Conservation (phyloP, 2,329 filamentous ascomycete species). For the Epichloe festucae region DNA sequence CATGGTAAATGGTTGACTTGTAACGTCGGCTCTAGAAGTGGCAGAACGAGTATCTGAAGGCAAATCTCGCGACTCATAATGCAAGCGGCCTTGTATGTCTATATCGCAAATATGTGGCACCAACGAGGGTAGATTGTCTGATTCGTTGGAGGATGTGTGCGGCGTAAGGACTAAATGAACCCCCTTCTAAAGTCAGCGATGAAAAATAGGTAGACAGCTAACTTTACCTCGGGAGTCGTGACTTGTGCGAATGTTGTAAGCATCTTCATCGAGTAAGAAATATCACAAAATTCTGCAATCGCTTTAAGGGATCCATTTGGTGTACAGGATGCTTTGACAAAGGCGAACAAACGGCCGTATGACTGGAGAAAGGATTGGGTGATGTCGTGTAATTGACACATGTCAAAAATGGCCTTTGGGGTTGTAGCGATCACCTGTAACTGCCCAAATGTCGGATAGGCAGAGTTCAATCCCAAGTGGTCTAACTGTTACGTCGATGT, state of each 20-base stretch:
- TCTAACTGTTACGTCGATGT: neutral
- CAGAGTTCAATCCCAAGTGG: neutral
- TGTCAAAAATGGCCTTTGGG: slow-evolving; percentile 9
- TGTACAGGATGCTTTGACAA: slow-evolving; percentile 28
- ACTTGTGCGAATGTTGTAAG: slow-evolving; percentile 21
- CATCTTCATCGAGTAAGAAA: slow-evolving; percentile 28
- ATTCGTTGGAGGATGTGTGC: slow-evolving; percentile 3
- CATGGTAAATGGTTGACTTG: slow-evolving; percentile 16
- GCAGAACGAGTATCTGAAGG: slow-evolving; percentile 4
- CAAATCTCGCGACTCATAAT: slow-evolving; percentile 5
- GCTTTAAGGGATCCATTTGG: slow-evolving; percentile 32
- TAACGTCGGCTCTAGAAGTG: slow-evolving; percentile 8
- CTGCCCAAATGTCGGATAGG: slow-evolving; percentile 13
- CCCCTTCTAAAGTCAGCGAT: slow-evolving; percentile 9
- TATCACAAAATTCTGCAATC: slow-evolving; percentile 40
- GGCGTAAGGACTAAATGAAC: slow-evolving; percentile 14
- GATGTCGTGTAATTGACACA: slow-evolving; percentile 23
- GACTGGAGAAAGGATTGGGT: slow-evolving; percentile 24
- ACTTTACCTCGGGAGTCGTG: slow-evolving; percentile 15
- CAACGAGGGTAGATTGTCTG: slow-evolving; percentile 6
- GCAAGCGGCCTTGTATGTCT: neutral
- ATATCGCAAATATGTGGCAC: slow-evolving; percentile 4
- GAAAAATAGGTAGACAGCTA: too few relatives aligned
- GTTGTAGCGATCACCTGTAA: slow-evolving; percentile 16
- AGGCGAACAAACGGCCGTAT: slow-evolving; percentile 40